phyloP scores from a whole-genome alignment of 495 filamentous ascomycete species.

The Neurospora sp. region DNA sequence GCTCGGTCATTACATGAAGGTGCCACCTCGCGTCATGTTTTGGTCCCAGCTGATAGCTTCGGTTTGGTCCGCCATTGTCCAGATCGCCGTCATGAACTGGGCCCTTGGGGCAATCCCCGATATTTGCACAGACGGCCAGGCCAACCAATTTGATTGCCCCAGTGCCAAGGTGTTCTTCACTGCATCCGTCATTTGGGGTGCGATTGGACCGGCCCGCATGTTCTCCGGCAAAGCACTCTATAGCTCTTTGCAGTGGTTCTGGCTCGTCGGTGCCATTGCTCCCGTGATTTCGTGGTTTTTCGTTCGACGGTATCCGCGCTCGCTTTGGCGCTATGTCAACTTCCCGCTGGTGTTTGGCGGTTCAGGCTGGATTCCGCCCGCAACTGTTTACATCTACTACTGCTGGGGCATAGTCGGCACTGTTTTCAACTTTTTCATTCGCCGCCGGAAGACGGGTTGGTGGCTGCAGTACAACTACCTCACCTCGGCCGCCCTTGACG shows the following conservation, averaged over 20 bases:
- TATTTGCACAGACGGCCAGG: conserved; percentile 47
- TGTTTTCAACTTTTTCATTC: conserved; percentile 56
- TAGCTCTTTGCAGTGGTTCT: conserved; percentile 56
- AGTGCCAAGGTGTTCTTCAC: conserved; percentile 57
- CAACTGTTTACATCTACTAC: conserved; percentile 56
- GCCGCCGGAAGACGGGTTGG: conserved; percentile 55
- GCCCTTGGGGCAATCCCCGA: conserved; percentile 51
- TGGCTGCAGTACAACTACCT: conserved; percentile 76
- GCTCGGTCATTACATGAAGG: conserved; percentile 63
- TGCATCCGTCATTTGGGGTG: conserved; percentile 42
- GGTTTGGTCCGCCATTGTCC: conserved; percentile 53
- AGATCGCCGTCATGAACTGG: conserved; percentile 58
- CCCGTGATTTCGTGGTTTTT: conserved; percentile 51
- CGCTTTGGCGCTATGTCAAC: conserved; percentile 47
- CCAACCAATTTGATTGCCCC: conserved; percentile 53
- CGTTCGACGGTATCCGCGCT: conserved; percentile 50
- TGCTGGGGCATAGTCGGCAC: conserved; percentile 60
- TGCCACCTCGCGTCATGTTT: conserved; percentile 56
- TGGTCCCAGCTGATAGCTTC: conserved; percentile 55
- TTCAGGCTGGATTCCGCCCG: conserved; percentile 51
- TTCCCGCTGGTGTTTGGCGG: conserved; percentile 61
- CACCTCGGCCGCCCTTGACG: conserved; percentile 60
- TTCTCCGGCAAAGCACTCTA: conserved; percentile 56
- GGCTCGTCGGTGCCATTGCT: conserved; percentile 50
- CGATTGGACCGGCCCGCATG: conserved; percentile 43